Percentiles rank a stretch among this genome's conserved stretches.
Evolutionary conservation across 805 yeast genomes (phyloP).

Genomic region (Priceomyces melissophilus): DNA sequence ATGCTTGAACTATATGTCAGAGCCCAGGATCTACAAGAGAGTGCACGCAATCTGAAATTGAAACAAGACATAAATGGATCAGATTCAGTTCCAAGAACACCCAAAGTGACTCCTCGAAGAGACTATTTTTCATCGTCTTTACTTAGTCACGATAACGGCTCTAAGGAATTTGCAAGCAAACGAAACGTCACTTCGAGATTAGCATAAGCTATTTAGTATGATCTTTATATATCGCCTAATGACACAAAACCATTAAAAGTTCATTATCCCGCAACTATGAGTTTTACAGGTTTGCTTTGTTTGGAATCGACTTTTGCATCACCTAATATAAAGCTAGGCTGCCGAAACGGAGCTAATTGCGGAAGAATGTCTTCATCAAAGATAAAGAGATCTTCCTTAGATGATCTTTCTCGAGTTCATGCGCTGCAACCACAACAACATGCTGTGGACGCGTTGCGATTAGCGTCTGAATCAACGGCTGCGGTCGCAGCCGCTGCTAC

Average conservation of each 20-base stretch:
- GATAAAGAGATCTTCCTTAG: conserved; percentile 5
- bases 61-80: neutral
- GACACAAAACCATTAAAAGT: conserved; percentile 3
- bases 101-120: neutral
- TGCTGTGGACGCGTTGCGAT: conserved; percentile 19
- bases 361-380: conserved; percentile 6
- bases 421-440: conserved; percentile 12
- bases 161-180: neutral
- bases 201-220: neutral
- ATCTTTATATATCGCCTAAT: neutral
- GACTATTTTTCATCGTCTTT: conserved; percentile 5
- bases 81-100: neutral
- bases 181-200: neutral
- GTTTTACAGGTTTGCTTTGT: conserved; percentile 7
- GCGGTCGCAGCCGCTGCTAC: conserved; percentile 9
- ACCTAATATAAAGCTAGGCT: neutral
- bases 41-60: neutral
- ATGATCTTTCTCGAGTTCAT: conserved; percentile 3
- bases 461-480: conserved; percentile 15
- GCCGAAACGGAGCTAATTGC: too few relatives aligned
- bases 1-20: conserved; percentile 38
- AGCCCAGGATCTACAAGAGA: conserved; percentile 33
- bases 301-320: neutral
- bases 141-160: neutral
- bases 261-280: neutral